These are phyloP conservation scores for Ruellia speciosa DNA, from an alignment of 305 asterid species.

Conservation along the genomic window DNA sequence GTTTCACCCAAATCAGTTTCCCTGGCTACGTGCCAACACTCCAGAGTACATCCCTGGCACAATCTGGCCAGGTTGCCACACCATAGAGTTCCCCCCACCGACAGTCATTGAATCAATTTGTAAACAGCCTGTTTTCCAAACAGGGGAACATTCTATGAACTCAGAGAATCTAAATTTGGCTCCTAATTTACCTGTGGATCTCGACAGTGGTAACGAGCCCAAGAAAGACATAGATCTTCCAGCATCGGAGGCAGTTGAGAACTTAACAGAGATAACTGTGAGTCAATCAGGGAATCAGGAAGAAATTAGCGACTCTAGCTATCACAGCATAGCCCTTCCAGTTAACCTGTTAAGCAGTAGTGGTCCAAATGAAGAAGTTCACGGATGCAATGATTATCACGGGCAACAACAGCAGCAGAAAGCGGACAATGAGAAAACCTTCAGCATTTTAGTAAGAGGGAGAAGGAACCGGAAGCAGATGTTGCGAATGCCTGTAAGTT, in stretches of 20 bases:
- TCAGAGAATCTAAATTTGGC: slow-evolving; percentile 48
- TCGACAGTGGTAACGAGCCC: slow-evolving; percentile 44
- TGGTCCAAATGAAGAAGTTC: slow-evolving; percentile 38
- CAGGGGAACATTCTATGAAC: slow-evolving; percentile 36
- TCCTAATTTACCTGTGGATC: slow-evolving; percentile 51
- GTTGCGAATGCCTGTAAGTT: slow-evolving; percentile 85
- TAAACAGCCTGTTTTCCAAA: slow-evolving; percentile 31
- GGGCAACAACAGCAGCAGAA: slow-evolving; percentile 38
- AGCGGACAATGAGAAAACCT: slow-evolving; percentile 56
- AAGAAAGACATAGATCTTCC: slow-evolving; percentile 53
- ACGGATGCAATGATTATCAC: slow-evolving; percentile 26
- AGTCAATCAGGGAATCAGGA: slow-evolving; percentile 35
- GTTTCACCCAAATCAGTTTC: slow-evolving; percentile 68
- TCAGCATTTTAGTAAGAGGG: slow-evolving; percentile 75
- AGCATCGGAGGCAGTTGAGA: slow-evolving; percentile 51
- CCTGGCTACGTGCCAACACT: slow-evolving; percentile 65
- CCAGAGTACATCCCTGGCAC: slow-evolving; percentile 58
- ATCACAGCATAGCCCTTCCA: slow-evolving; percentile 32
- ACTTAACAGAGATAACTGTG: slow-evolving; percentile 32
- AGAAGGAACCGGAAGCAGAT: slow-evolving; percentile 83
- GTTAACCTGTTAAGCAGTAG: slow-evolving; percentile 30
- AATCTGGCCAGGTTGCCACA: slow-evolving; percentile 78
- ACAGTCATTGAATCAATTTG: slow-evolving; percentile 51
- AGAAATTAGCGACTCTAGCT: slow-evolving; percentile 30
- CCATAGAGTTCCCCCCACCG: slow-evolving; percentile 59